A percentile compares a stretch with the other conserved stretches of the same genome.
phyloP scores from a whole-genome alignment of 2,329 filamentous ascomycete species.

The Verticillium albo-atrum region DNA sequence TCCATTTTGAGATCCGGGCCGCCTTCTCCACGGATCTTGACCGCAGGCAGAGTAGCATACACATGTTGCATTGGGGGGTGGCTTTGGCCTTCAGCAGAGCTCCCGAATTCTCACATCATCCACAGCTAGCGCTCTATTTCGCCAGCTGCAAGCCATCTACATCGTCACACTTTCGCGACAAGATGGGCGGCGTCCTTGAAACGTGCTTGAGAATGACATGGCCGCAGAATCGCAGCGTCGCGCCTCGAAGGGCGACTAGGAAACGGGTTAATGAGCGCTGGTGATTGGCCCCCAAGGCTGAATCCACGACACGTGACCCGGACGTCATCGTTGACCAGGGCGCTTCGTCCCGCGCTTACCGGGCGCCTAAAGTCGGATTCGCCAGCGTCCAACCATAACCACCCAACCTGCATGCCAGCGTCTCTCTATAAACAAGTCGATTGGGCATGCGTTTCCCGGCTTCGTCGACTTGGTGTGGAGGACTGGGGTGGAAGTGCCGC shows the following conservation, averaged over 20 bases:
- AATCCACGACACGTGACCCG: not conserved
- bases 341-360: not conserved
- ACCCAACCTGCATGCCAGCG: not conserved
- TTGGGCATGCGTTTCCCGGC: conserved; percentile 4
- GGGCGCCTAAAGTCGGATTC: not conserved
- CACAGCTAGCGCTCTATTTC: not conserved
- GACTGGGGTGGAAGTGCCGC: conserved; percentile 7
- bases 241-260: not conserved
- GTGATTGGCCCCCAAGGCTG: not conserved
- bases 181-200: not conserved
- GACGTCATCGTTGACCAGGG: not conserved
- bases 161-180: not conserved
- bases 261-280: not conserved
- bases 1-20: not conserved
- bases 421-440: not conserved
- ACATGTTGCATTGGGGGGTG: not conserved
- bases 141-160: not conserved
- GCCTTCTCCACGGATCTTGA: not conserved
- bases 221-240: not conserved
- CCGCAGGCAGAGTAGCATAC: not conserved
- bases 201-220: not conserved
- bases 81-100: too few species aligned
- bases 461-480: conserved; percentile 1
- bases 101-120: not conserved
- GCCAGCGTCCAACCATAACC: not conserved